Conservation (phyloP, 176 grass and related monocot species). For the Poa pratensis region DNA sequence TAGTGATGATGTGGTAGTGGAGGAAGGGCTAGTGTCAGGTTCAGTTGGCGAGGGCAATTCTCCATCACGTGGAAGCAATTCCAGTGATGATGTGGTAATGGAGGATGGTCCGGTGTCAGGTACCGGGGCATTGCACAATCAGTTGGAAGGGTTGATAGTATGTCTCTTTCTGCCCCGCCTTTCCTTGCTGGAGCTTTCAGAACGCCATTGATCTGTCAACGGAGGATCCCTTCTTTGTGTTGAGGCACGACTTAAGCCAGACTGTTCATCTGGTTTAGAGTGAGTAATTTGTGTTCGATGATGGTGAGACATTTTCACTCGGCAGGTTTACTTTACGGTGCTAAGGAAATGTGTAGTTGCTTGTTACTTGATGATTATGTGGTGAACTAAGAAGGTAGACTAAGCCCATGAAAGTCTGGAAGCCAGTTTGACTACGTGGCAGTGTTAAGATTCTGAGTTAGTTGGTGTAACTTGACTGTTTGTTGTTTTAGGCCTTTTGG, state of each 20-base stretch:
- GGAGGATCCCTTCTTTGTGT: not conserved
- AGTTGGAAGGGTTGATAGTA: no score
- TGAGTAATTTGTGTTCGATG: not conserved
- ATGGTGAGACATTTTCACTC: not conserved
- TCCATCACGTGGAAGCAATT: not conserved
- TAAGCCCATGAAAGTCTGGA: not conserved
- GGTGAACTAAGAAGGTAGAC: slow-evolving; percentile 2
- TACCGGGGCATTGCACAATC: no score
- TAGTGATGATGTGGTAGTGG: not conserved
- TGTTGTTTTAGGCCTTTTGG: not conserved
- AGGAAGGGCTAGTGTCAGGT: no score
- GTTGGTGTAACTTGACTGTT: not conserved
- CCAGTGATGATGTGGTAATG: not conserved
- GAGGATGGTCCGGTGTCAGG: no score
- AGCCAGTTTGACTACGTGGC: no score
- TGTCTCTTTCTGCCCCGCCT: not conserved
- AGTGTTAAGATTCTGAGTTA: no score
- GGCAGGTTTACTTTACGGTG: no score
- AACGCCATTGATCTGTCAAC: slow-evolving; percentile 3
- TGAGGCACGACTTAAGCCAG: not conserved
- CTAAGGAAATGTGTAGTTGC: not conserved
- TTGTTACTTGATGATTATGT: not conserved
- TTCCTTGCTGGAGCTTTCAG: slow-evolving; percentile 1
- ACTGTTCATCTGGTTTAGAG: not conserved
- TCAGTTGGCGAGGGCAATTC: not conserved